A percentile compares a stretch with the other conserved stretches of the same genome.
Evolutionary conservation across 2,329 filamentous ascomycete genomes (phyloP).

Genomic region (Aspergillus sp.): DNA sequence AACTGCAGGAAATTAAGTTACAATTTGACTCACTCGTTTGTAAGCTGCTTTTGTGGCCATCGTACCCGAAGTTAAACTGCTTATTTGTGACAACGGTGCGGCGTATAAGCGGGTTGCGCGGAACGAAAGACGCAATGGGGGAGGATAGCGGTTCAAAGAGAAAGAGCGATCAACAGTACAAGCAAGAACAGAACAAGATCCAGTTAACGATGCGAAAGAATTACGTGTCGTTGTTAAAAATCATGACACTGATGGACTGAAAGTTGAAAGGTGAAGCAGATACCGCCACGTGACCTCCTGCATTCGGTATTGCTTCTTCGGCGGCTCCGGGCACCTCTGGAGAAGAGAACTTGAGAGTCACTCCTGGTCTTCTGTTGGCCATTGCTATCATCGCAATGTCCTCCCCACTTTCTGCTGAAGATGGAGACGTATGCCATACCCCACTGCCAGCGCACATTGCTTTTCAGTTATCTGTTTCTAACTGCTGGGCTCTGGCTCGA

Average conservation of each 20-base stretch:
- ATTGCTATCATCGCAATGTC: conserved; percentile 45
- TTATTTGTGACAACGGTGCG: neutral
- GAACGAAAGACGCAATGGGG: neutral
- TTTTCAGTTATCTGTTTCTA: conserved; percentile 4
- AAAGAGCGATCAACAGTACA: neutral
- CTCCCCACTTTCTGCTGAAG: conserved; percentile 41
- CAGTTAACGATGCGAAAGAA: neutral
- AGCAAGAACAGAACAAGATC: neutral
- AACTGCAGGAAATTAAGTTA: neutral
- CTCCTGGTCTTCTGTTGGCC: conserved; percentile 20
- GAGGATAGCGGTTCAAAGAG: neutral
- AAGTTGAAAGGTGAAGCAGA: conserved; percentile 4
- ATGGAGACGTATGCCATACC: conserved; percentile 37
- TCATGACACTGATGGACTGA: conserved; percentile 1
- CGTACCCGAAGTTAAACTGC: conserved; percentile 14
- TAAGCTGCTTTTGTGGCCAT: conserved; percentile 74
- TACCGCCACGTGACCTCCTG: conserved; percentile 22
- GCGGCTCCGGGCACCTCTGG: conserved; percentile 17
- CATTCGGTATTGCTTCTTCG: conserved; percentile 17
- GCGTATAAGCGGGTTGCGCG: neutral
- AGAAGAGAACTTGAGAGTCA: conserved; percentile 13
- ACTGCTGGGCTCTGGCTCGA: conserved; percentile 11
- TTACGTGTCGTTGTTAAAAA: neutral
- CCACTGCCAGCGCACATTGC: neutral
- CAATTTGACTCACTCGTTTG: conserved; percentile 59